phyloP scores from a whole-genome alignment of 2,329 filamentous ascomycete species.

The Cladorrhinum sp. region DNA sequence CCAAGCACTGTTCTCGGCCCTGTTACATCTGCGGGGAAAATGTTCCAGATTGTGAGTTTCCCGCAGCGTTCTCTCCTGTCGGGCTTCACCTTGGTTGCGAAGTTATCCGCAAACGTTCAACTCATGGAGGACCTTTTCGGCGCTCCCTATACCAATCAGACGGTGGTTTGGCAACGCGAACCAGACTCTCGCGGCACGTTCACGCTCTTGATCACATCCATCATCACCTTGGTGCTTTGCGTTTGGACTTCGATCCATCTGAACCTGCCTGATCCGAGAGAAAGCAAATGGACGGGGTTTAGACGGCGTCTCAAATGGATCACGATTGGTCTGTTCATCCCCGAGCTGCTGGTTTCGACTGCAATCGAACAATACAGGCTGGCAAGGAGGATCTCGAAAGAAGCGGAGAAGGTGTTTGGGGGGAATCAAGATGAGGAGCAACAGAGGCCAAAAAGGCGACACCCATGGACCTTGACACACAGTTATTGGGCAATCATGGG shows the following conservation, averaged over 20 bases:
- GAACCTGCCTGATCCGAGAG: background rate
- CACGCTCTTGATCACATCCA: background rate
- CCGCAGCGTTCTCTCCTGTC: too few species aligned
- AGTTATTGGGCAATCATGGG: conserved; percentile 10
- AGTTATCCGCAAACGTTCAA: too few species aligned
- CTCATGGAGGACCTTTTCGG: background rate
- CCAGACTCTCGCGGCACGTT: background rate
- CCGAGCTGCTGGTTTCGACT: background rate
- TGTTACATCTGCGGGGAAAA: too few species aligned
- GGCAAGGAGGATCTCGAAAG: background rate
- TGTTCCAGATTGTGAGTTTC: too few species aligned
- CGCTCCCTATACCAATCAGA: background rate
- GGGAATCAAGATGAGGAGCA: background rate
- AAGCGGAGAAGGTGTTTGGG: background rate
- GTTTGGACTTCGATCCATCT: conserved; percentile 5
- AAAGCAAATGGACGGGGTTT: background rate
- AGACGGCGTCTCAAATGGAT: background rate
- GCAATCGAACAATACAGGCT: background rate
- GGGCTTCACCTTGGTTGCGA: background rate
- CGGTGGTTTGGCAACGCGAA: background rate
- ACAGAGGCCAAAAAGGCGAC: background rate
- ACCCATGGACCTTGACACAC: conserved; percentile 11
- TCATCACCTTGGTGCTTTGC: conserved; percentile 6
- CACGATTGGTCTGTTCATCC: background rate
- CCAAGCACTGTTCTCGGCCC: background rate